These are phyloP conservation scores for Cladosporium sp. DNA, from an alignment of 2,329 filamentous ascomycete species.

Conservation along the genomic window DNA sequence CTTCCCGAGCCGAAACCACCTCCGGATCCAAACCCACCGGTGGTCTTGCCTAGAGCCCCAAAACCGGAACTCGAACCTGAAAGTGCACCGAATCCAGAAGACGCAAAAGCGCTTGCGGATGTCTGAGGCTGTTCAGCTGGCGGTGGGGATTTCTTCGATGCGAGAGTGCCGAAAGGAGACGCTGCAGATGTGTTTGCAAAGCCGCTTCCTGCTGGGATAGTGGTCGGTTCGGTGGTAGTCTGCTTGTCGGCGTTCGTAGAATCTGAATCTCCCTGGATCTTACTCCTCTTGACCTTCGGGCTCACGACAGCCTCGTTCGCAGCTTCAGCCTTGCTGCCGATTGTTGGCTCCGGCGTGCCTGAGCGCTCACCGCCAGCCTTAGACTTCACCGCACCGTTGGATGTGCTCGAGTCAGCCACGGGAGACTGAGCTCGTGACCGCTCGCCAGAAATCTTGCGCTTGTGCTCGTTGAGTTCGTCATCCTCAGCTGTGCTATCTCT, in stretches of 20 bases:
- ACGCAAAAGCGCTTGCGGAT: conserved; percentile 47
- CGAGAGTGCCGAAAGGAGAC: conserved; percentile 46
- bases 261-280: conserved; percentile 19
- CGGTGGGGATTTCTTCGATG: conserved; percentile 31
- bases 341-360: conserved; percentile 1
- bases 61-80: conserved; percentile 34
- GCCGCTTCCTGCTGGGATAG: conserved; percentile 35
- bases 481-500: conserved; percentile 38
- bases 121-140: conserved; percentile 30
- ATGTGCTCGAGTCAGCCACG: conserved; percentile 15
- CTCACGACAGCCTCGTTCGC: conserved; percentile 27
- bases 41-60: conserved; percentile 29
- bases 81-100: conserved; percentile 43
- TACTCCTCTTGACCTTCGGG: conserved; percentile 47
- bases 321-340: conserved; percentile 14
- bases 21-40: conserved; percentile 17
- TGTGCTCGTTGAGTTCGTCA: conserved; percentile 28
- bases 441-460: conserved; percentile 31
- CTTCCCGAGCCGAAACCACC: conserved; percentile 25
- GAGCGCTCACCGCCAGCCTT: conserved; percentile 4
- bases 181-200: conserved; percentile 43
- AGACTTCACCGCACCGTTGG: neutral
- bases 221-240: conserved; percentile 13
- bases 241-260: conserved; percentile 29
- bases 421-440: conserved; percentile 19